Percentiles rank a stretch among this genome's conserved stretches.
Evolutionary conservation across 2,329 filamentous ascomycete species (phyloP).

Genomic region (Fusarium euwallaceae): DNA sequence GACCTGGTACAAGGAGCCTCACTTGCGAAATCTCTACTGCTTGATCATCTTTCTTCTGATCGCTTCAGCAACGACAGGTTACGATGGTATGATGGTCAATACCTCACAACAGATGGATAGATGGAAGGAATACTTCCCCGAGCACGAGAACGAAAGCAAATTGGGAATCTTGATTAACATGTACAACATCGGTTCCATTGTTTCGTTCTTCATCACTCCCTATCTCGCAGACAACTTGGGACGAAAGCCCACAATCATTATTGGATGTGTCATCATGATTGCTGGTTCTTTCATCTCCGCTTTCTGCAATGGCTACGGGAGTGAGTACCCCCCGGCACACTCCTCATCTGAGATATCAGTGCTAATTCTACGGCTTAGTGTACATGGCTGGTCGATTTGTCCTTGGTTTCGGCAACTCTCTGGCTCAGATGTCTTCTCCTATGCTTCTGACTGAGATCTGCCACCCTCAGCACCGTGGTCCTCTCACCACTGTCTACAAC

Average conservation of each 20-base stretch:
- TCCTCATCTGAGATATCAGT: background rate
- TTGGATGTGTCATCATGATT: slow-evolving; percentile 62
- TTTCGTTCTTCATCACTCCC: slow-evolving; percentile 61
- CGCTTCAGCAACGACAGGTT: slow-evolving; percentile 72
- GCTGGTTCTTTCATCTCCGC: slow-evolving; percentile 58
- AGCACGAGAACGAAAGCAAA: slow-evolving; percentile 54
- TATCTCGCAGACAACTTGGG: slow-evolving; percentile 60
- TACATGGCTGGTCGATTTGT: slow-evolving; percentile 56
- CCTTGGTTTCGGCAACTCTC: slow-evolving; percentile 75
- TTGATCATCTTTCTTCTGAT: slow-evolving; percentile 67
- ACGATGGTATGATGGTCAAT: slow-evolving; percentile 72
- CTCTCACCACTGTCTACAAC: slow-evolving; percentile 76
- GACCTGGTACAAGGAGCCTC: slow-evolving; percentile 68
- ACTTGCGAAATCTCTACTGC: slow-evolving; percentile 68
- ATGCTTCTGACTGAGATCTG: slow-evolving; percentile 75
- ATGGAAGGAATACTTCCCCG: slow-evolving; percentile 66
- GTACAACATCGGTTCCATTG: slow-evolving; percentile 65
- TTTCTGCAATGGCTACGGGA: slow-evolving; percentile 59
- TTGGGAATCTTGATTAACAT: slow-evolving; percentile 65
- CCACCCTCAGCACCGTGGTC: slow-evolving; percentile 76
- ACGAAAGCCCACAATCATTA: slow-evolving; percentile 58
- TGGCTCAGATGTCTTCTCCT: slow-evolving; percentile 74
- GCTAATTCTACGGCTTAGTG: slow-evolving; percentile 44
- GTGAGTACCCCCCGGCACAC: slow-evolving; percentile 46
- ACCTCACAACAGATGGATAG: slow-evolving; percentile 69